Evolutionary conservation across 441 rosid species (phyloP), one percentile per base, ranked within the genome.

Genomic region (Bocquillonia castaneifolia): DNA sequence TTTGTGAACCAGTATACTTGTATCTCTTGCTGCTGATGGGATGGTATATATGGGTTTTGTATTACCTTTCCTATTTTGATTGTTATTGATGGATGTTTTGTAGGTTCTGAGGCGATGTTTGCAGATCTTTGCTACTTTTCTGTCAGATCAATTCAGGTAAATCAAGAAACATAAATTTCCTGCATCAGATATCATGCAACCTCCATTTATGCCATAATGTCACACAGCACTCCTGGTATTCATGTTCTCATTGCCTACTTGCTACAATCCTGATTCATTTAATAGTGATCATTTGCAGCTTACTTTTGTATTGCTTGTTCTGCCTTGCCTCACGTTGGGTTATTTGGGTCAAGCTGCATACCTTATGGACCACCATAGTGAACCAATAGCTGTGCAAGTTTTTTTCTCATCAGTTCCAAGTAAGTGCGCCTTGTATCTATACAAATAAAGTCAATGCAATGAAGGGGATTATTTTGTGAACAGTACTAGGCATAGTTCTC

Each of bases 121-220:
- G 99, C 99, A 68, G 97, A 94, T 84, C 97, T 94, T 82, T 94
- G 99, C 84, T 94, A 94, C 77, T 91, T 94, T 74, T 84, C 97
- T 40, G 99, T 91, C 67, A 88, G 88, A 76, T 94, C 99, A 39
- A 86, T 94, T 71, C 97, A 91, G 97, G 99, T 94, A 82, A 79
- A 66, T 62, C 73, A 25, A 63, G 68, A 65, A 68, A 10, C 52
- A 37, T 58, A 59, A 51, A n/a, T 53, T 74, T 76, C 34, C 63
- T 65, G 36, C 59, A 57, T 65, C 65, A 61, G 28, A 59, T 64
- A 31, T 66, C 37, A 39, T 26, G 31, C 3, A 45, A n/a, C n/a
- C 0, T 17, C 34, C 36, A 62, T 32, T 44, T 54, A 51, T 44
- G 48, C 2, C 48, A 22, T 60, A 29, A 22, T 71, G 60, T 67